Evolutionary conservation across 495 filamentous ascomycete genomes (phyloP).

Genomic region (Penicillium coprophilum): DNA sequence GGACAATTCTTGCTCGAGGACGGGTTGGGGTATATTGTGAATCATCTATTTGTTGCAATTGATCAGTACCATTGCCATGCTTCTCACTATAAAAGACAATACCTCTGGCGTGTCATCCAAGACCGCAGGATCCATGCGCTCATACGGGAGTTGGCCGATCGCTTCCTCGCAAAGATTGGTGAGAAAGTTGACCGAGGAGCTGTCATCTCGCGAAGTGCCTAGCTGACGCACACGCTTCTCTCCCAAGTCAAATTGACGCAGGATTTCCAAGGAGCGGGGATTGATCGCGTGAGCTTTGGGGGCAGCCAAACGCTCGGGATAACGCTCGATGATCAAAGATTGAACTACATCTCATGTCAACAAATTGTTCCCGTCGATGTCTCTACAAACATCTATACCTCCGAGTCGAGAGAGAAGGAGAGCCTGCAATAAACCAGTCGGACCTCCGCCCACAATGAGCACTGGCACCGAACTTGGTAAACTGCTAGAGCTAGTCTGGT

Average conservation of each 20-base stretch:
- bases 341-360: conserved; percentile 16
- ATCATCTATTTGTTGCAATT: conserved; percentile 28
- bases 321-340: conserved; percentile 29
- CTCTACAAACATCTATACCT: conserved; percentile 7
- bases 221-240: conserved; percentile 28
- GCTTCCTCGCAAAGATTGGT: conserved; percentile 27
- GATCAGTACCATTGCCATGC: not conserved
- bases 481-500: not conserved
- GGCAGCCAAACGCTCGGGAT: conserved; percentile 24
- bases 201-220: conserved; percentile 25
- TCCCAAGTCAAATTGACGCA: conserved; percentile 29
- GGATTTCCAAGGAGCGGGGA: conserved; percentile 31
- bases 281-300: conserved; percentile 35
- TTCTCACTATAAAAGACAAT: not conserved
- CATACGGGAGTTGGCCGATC: conserved; percentile 32
- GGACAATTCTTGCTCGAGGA: conserved; percentile 23
- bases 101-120: conserved; percentile 31
- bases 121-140: conserved; percentile 32
- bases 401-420: conserved; percentile 27
- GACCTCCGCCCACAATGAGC: conserved; percentile 40
- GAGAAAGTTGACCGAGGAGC: conserved; percentile 32
- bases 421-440: conserved; percentile 31
- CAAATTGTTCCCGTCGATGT: not conserved
- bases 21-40: conserved; percentile 36
- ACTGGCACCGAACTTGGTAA: conserved; percentile 23